Evolutionary conservation across 208 protist species (phyloP).

Genomic region (Trypanosoma caninum): DNA sequence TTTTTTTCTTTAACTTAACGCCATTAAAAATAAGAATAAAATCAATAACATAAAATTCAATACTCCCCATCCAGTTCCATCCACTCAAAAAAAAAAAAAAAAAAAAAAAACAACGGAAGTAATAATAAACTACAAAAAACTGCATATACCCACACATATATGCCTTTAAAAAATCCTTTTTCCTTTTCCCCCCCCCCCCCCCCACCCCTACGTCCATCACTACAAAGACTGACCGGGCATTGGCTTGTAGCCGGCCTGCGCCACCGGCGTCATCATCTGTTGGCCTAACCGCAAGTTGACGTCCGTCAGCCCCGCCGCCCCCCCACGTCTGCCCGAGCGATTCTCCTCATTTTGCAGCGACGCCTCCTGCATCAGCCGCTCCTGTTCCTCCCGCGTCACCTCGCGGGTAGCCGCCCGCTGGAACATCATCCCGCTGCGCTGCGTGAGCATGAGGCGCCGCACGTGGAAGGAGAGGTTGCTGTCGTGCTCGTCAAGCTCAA

Average conservation of each 20-base stretch:
- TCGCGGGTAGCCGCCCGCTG: conserved; percentile 80
- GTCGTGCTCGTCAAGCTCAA: conserved; percentile 63
- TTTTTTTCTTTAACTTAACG: too few relatives aligned
- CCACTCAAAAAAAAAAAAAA: too few relatives aligned
- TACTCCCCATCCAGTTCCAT: too few relatives aligned
- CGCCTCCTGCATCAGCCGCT: conserved; percentile 59
- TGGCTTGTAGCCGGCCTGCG: conserved; percentile 76
- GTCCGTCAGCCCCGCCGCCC: conserved; percentile 51
- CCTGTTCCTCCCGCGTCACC: conserved; percentile 81
- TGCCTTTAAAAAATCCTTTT: too few relatives aligned
- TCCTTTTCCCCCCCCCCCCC: background rate
- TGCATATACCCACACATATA: too few relatives aligned
- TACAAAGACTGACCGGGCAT: conserved; percentile 36
- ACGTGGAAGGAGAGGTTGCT: conserved; percentile 76
- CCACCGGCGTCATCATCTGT: conserved; percentile 72
- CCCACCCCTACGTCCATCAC: background rate
- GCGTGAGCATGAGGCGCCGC: conserved; percentile 68
- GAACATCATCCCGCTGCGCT: conserved; percentile 84
- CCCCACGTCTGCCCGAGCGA: conserved; percentile 56
- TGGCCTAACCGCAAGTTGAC: conserved; percentile 71
- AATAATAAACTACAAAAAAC: background rate
- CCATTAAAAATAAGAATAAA: too few relatives aligned
- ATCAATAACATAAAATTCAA: too few relatives aligned
- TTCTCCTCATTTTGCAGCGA: conserved; percentile 64
- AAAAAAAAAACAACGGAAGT: conserved; percentile 2